Evolutionary conservation across 257 asterid genomes (phyloP).

Genomic region (Ilex aquifolium): DNA sequence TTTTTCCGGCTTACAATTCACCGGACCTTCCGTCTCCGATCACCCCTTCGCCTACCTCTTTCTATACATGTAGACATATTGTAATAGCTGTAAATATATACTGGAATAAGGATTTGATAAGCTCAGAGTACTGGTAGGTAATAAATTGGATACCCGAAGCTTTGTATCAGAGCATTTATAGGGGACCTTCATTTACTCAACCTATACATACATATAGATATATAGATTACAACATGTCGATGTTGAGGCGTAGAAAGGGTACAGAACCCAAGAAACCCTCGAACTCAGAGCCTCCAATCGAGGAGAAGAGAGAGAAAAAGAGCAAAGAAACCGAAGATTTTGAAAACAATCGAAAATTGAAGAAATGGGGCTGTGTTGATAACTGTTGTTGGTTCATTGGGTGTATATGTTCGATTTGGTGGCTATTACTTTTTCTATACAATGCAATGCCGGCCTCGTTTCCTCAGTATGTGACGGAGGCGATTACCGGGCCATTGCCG

Average conservation of each 20-base stretch:
- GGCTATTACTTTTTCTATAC: slow-evolving; percentile 63
- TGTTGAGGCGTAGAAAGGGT: slow-evolving; percentile 36
- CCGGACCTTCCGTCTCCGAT: no score
- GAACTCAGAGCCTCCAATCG: slow-evolving; percentile 8
- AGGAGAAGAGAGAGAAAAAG: slow-evolving; percentile 16
- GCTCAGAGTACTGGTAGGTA: no score
- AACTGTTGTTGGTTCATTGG: slow-evolving; percentile 85
- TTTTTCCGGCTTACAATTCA: no score
- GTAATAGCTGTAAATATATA: no score
- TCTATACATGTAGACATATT: no score
- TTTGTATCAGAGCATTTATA: no score
- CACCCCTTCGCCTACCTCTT: no score
- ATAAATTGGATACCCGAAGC: no score
- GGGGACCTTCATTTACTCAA: no score
- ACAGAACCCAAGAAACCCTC: slow-evolving; percentile 19
- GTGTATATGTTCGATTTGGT: slow-evolving; percentile 73
- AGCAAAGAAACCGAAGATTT: slow-evolving; percentile 8
- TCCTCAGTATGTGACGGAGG: slow-evolving; percentile 85
- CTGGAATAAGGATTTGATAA: no score
- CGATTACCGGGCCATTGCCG: slow-evolving; percentile 68
- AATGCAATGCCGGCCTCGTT: slow-evolving; percentile 74
- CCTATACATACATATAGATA: background rate
- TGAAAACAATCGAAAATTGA: slow-evolving; percentile 9
- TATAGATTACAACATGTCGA: slow-evolving; percentile 9
- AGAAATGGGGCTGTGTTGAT: slow-evolving; percentile 59